These are phyloP conservation scores for Tolypocladium guangdongense DNA, from an alignment of 2,329 filamentous ascomycete genomes.

Conservation along the genomic window DNA sequence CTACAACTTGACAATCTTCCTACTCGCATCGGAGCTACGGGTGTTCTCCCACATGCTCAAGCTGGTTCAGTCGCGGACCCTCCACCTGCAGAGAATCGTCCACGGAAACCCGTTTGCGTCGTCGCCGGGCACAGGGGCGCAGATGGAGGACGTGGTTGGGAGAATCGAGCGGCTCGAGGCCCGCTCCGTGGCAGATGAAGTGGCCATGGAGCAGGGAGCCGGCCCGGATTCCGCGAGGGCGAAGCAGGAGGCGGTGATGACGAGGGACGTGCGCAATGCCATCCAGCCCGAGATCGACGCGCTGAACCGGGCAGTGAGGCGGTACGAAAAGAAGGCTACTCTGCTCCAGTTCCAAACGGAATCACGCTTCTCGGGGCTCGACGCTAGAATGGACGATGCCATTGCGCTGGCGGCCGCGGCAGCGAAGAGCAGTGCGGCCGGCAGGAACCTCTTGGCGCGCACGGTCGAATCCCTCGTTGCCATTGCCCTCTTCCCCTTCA, in stretches of 20 bases:
- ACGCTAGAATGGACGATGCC: constrained; percentile 63
- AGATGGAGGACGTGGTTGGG: constrained; percentile 46
- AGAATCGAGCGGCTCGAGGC: constrained; percentile 62
- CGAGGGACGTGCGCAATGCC: constrained; percentile 49
- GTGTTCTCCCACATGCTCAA: constrained; percentile 74
- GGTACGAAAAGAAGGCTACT: constrained; percentile 82
- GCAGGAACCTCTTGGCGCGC: constrained; percentile 26
- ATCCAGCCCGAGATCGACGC: constrained; percentile 79
- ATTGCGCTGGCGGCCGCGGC: constrained; percentile 72
- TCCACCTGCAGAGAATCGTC: constrained; percentile 70
- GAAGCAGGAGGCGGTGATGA: constrained; percentile 32
- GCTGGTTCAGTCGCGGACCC: constrained; percentile 66
- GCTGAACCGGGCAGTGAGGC: constrained; percentile 74
- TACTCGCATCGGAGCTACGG: constrained; percentile 75
- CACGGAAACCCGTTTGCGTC: constrained; percentile 34
- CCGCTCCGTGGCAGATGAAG: constrained; percentile 18
- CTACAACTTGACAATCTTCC: constrained; percentile 85
- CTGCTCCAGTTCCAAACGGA: constrained; percentile 68
- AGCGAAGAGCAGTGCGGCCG: constrained; percentile 36
- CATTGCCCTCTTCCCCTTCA: constrained; percentile 30
- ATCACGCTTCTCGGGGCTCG: constrained; percentile 59
- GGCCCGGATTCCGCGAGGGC: constrained; percentile 21
- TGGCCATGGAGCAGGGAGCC: constrained; percentile 12
- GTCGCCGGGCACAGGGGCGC: constrained; percentile 20
- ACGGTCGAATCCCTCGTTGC: constrained; percentile 23